phyloP scores from a whole-genome alignment of 441 rosid genomes.

The Populus tomentosa region DNA sequence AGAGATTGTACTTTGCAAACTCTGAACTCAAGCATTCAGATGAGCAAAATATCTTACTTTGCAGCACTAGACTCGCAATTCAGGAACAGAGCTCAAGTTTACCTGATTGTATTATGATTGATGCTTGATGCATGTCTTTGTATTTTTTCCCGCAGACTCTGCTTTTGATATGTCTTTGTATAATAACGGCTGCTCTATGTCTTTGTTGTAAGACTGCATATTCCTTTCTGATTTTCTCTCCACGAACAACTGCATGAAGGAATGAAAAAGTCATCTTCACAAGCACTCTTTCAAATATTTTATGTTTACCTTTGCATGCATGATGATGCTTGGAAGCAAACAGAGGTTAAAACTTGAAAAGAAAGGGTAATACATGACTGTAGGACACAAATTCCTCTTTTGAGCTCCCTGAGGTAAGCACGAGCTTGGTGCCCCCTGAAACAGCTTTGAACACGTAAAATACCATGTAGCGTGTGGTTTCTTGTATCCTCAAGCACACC shows the following conservation, averaged over 20 bases:
- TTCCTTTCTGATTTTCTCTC: slow-evolving; percentile 68
- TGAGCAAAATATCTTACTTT: not conserved
- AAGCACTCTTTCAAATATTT: not conserved
- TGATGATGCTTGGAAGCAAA: slow-evolving; percentile 10
- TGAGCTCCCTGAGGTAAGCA: slow-evolving; percentile 49
- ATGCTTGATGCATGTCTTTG: slow-evolving; percentile 47
- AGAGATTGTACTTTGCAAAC: not conserved
- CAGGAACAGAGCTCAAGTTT: slow-evolving; percentile 9
- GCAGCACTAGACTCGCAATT: slow-evolving; percentile 8
- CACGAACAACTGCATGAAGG: slow-evolving; percentile 63
- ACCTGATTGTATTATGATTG: slow-evolving; percentile 83
- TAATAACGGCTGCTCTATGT: slow-evolving; percentile 80
- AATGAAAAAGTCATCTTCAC: not conserved
- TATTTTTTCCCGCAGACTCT: slow-evolving; percentile 40
- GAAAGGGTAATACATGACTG: slow-evolving; percentile 69
- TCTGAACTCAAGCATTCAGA: slow-evolving; percentile 13
- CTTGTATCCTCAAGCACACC: slow-evolving; percentile 98
- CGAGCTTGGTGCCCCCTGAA: slow-evolving; percentile 97
- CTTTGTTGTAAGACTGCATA: slow-evolving; percentile 49
- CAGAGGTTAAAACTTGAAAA: not conserved
- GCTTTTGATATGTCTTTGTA: slow-evolving; percentile 68
- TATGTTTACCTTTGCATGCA: not conserved
- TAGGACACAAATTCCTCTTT: slow-evolving; percentile 54
- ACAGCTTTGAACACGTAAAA: slow-evolving; percentile 91
- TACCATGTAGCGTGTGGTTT: slow-evolving; percentile 89